Base-by-base conservation (phyloP, 2,329 filamentous ascomycete species). In the Sclerotinia spermophila region DNA sequence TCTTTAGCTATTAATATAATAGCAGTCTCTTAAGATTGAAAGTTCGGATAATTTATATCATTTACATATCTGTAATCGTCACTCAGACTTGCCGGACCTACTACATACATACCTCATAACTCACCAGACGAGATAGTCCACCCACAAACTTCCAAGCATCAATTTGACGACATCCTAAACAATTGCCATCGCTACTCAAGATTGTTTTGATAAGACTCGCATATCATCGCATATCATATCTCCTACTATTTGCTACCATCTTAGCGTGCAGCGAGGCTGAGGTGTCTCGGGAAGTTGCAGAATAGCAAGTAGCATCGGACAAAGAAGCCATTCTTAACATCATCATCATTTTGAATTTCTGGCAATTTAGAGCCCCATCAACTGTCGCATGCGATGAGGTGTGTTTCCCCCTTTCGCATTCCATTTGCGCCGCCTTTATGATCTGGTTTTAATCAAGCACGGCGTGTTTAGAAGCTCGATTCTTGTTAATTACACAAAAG, bases 281-380 rank as follows among this genome's bases (percentile, higher is more conserved):
- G 38, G 71, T 73, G 77, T 74, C 71, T 71, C 77, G 75, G 75
- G 74, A 74, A 75, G 68, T 72, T 75, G 74, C 77, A 77, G 67
- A 33, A 65, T 53, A 69, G 53, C 40, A 62, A 69, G 70, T 64
- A 60, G 70, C 67, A 53, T 56, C 30, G 40, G 61, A 71, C 69
- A 71, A 71, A 71, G 69, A 71, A 67, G 45, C n/a, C 45, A 38
- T 67, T 64, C 45, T 42, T 24, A 62, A 45, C 42, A 69, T 64
- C 67, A 44, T 53, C 67, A 35, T 40, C 35, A n/a, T n/a, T n/a
- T n/a, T 19, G 35, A 30, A 40, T 51, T 40, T 51, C n/a, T n/a
- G 48, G 19, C 42, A 51, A 40, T 69, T 44, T 27, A 58, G 48
- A 64, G 44, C 42, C 64, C 44, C 35, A 42, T 62, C n/a, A 40